These are phyloP conservation scores for Phytophthora ohioensis DNA, from an alignment of 352 stramenopile genomes.

Conservation along the genomic window DNA sequence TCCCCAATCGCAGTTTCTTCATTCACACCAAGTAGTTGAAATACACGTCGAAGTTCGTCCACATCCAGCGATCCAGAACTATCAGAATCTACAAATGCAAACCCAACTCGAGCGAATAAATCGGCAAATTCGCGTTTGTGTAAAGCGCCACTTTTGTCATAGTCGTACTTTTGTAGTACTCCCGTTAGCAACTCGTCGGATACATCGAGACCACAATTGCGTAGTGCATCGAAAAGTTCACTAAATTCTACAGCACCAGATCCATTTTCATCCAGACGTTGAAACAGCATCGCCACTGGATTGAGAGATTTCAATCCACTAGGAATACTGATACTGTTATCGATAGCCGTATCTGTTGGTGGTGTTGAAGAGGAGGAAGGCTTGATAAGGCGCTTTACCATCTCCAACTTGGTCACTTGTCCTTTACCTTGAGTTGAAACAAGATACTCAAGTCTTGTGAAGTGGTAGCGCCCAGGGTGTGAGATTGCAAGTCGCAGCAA, in stretches of 20 bases:
- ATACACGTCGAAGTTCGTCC: constrained; percentile 57
- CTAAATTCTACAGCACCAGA: constrained; percentile 55
- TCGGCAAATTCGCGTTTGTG: constrained; percentile 63
- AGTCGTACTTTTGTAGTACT: constrained; percentile 64
- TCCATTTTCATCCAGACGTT: constrained; percentile 56
- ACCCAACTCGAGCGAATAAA: constrained; percentile 65
- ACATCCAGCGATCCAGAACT: constrained; percentile 61
- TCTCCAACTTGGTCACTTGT: constrained; percentile 30
- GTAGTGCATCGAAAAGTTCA: constrained; percentile 49
- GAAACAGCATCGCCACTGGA: constrained; percentile 50
- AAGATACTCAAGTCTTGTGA: constrained; percentile 61
- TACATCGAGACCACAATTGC: constrained; percentile 46
- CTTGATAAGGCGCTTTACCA: constrained; percentile 22
- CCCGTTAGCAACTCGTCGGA: constrained; percentile 39
- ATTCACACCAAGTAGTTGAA: constrained; percentile 60
- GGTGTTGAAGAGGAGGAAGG: constrained; percentile 2
- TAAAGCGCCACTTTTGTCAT: constrained; percentile 53
- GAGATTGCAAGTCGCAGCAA: constrained; percentile 71
- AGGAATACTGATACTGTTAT: neutral
- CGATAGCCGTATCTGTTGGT: neutral
- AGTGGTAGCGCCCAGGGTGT: constrained; percentile 53
- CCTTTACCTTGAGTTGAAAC: constrained; percentile 2
- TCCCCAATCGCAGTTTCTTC: constrained; percentile 52
- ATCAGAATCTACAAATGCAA: constrained; percentile 68
- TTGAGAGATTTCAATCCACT: constrained; percentile 11